Evolutionary conservation across 306 rosid genomes (phyloP).

Genomic region (Myrica gale): DNA sequence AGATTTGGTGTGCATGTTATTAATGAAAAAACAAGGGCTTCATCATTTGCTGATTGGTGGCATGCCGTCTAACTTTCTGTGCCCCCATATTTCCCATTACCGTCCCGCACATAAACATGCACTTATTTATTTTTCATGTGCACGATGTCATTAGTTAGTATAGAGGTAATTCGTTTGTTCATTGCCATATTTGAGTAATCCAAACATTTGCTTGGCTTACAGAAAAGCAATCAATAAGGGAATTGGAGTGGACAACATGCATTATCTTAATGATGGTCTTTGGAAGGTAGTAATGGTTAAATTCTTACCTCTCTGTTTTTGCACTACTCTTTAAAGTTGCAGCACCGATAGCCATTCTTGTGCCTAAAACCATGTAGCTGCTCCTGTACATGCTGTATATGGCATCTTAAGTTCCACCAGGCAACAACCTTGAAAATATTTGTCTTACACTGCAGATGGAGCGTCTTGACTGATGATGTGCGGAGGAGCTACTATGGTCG

Average conservation of each 20-base stretch:
- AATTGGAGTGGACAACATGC: conserved; percentile 96
- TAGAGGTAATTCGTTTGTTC: conserved; percentile 15
- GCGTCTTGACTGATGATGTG: conserved; percentile 63
- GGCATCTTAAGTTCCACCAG: background rate
- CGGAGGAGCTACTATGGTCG: conserved; percentile 7
- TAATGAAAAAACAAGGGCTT: background rate
- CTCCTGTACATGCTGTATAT: background rate
- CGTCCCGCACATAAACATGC: background rate
- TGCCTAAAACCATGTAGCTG: background rate
- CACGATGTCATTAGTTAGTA: background rate
- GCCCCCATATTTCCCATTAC: background rate
- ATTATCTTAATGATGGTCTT: conserved; percentile 96
- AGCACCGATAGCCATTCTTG: background rate
- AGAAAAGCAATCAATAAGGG: conserved; percentile 90
- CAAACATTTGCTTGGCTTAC: conserved; percentile 36
- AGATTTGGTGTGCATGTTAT: background rate
- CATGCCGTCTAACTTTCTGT: background rate
- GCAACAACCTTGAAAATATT: background rate
- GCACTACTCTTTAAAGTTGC: background rate
- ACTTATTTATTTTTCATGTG: background rate
- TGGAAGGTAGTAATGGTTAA: conserved; percentile 73
- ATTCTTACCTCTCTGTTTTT: conserved; percentile 12
- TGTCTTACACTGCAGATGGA: conserved; percentile 54
- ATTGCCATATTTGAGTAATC: conserved; percentile 22
- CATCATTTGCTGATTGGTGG: background rate